Evolutionary conservation across 2,329 filamentous ascomycete genomes (phyloP).

Genomic region (Seiridium unicorne): DNA sequence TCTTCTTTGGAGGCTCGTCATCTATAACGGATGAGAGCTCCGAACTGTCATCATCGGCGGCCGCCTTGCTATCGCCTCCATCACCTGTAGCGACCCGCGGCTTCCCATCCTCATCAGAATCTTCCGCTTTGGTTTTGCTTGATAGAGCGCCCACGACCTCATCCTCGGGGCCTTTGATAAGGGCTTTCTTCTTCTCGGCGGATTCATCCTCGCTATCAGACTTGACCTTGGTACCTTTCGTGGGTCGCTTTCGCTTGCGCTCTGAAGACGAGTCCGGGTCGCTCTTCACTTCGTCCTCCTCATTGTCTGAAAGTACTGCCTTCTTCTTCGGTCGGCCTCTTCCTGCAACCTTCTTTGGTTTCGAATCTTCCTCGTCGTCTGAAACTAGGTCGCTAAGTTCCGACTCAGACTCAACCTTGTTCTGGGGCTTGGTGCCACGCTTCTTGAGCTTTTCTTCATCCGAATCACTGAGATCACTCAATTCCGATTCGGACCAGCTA

Average conservation of each 20-base stretch:
- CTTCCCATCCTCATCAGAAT: slow-evolving; percentile 23
- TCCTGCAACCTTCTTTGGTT: slow-evolving; percentile 17
- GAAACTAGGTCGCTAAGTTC: slow-evolving; percentile 21
- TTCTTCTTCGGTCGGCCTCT: slow-evolving; percentile 28
- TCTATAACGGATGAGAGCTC: slow-evolving; percentile 74
- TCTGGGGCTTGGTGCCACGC: slow-evolving; percentile 14
- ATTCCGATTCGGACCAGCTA: slow-evolving; percentile 23
- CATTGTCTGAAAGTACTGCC: slow-evolving; percentile 26
- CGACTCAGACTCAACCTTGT: slow-evolving; percentile 18
- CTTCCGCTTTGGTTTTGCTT: background rate
- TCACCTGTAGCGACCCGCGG: slow-evolving; percentile 32
- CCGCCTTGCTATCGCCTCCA: slow-evolving; percentile 5
- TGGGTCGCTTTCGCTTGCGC: slow-evolving; percentile 23
- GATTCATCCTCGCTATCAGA: slow-evolving; percentile 21
- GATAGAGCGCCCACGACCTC: background rate
- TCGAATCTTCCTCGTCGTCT: slow-evolving; percentile 16
- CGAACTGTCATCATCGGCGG: slow-evolving; percentile 10
- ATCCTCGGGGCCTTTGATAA: background rate
- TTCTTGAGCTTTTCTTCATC: slow-evolving; percentile 16
- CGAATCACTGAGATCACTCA: slow-evolving; percentile 20
- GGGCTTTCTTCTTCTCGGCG: slow-evolving; percentile 12
- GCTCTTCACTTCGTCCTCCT: slow-evolving; percentile 20
- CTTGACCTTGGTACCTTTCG: slow-evolving; percentile 22
- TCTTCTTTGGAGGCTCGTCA: slow-evolving; percentile 49
- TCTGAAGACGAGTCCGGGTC: background rate